Conservation (phyloP, 2,329 filamentous ascomycete genomes). For the Eutypella sp. region DNA sequence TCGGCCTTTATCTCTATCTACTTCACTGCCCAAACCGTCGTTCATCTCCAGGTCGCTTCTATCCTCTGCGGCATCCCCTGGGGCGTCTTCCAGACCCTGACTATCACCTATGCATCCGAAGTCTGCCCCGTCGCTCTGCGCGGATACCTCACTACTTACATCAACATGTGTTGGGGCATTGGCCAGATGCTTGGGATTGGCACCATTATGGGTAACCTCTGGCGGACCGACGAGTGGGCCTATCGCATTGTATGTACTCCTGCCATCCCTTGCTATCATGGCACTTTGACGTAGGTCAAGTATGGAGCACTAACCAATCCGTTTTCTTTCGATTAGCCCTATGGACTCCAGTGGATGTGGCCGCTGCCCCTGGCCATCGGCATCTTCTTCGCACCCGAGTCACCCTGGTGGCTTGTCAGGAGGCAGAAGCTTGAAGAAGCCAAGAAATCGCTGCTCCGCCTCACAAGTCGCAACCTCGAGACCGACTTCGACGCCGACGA, state of each 20-base stretch:
- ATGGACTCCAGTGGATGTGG: slow-evolving; percentile 75
- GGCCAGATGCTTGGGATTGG: slow-evolving; percentile 69
- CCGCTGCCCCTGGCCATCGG: slow-evolving; percentile 61
- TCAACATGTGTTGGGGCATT: slow-evolving; percentile 75
- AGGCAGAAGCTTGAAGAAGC: slow-evolving; percentile 60
- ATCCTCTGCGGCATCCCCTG: slow-evolving; percentile 60
- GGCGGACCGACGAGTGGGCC: slow-evolving; percentile 61
- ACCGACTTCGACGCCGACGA: slow-evolving; percentile 76
- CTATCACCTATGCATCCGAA: slow-evolving; percentile 64
- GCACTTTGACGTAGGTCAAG: no score
- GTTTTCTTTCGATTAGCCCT: slow-evolving; percentile 41
- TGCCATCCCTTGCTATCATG: background rate
- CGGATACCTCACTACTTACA: slow-evolving; percentile 64
- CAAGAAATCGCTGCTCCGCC: slow-evolving; percentile 58
- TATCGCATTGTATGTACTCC: slow-evolving; percentile 42
- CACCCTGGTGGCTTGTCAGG: slow-evolving; percentile 72
- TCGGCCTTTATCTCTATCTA: slow-evolving; percentile 57
- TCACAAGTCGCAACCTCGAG: slow-evolving; percentile 59
- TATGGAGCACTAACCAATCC: slow-evolving; percentile 11
- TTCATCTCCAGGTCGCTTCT: slow-evolving; percentile 55
- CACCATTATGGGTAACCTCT: slow-evolving; percentile 65
- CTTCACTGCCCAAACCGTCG: slow-evolving; percentile 58
- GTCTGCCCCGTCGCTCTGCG: slow-evolving; percentile 69
- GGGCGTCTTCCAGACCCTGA: slow-evolving; percentile 55
- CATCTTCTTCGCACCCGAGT: slow-evolving; percentile 65